Evolutionary conservation across 176 grass and related monocot species (phyloP), one percentile per base, ranked within the genome.

Genomic region (Panicum miliaceum): DNA sequence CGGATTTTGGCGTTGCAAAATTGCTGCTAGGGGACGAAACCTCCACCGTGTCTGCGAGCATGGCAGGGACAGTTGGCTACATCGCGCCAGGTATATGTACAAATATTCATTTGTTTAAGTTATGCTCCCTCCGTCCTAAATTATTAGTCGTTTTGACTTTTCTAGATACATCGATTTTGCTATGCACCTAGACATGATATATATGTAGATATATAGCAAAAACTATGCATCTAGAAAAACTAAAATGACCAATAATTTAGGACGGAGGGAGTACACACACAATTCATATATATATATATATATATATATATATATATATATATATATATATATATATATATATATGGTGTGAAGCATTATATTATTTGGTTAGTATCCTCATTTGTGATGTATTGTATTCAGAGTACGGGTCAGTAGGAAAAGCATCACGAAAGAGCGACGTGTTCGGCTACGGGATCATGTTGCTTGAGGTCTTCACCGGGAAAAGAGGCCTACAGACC

Each of bases 1-100:
- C 80, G 0, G 86, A 88, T 59, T 88, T 88, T 62, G 86, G 86
- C 2, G 73, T 88, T 43, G 29, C 86, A 7, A 83, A 59, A 25
- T 52, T 84, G 32, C 2, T 81, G 23, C 18, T 64, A 4, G 62
- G 62, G 3, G n/a, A 81, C 37, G 62, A 38, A 2, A 50, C n/a
- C 26, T 66, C 42, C 26, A 51, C 52, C 8, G 3, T 51, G 7
- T 48, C 62, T 14, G 43, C 27, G 26, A 81, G 45, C 78, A 51
- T 64, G 62, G 45, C 45, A 22, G 78, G 78, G 9, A 81, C 42
- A 26, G 37, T 80, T 2, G 77, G 77, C 16, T 80, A 66, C 18
- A 80, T 80, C 23, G 57, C 77, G 1, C 78, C 78, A 50, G 62
- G 78, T 81, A 38, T 20, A 8, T 43, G 11, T 9, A 41, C 5